Conservation (phyloP, 2,329 filamentous ascomycete species). For the Cladosporium austrohemisphaericum region DNA sequence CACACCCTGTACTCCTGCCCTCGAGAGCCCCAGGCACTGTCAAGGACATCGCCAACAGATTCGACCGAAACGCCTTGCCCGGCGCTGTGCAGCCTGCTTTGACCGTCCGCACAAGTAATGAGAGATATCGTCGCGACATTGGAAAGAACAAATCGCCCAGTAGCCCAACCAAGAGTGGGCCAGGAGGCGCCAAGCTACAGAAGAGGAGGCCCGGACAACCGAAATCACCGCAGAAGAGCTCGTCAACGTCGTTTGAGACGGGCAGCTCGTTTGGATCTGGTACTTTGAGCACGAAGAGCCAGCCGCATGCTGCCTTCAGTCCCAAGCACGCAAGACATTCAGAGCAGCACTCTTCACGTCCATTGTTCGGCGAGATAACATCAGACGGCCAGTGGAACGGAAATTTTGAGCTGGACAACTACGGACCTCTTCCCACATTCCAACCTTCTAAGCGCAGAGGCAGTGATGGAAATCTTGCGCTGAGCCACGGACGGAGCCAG, state of each 20-base stretch:
- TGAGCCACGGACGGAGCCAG: slow-evolving; percentile 50
- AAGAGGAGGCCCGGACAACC: slow-evolving; percentile 27
- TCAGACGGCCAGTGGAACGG: slow-evolving; percentile 53
- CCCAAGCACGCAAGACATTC: slow-evolving; percentile 22
- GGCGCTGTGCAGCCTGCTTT: slow-evolving; percentile 19
- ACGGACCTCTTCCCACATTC: slow-evolving; percentile 26
- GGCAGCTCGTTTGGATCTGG: slow-evolving; percentile 28
- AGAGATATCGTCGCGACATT: slow-evolving; percentile 23
- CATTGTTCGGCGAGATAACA: slow-evolving; percentile 72
- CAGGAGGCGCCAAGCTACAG: slow-evolving; percentile 26
- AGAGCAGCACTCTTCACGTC: slow-evolving; percentile 36
- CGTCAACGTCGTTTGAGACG: slow-evolving; percentile 27
- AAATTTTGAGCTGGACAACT: slow-evolving; percentile 30
- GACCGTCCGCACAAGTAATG: slow-evolving; percentile 24
- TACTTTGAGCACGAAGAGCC: slow-evolving; percentile 23
- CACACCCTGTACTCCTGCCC: slow-evolving; percentile 27
- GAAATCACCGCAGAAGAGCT: slow-evolving; percentile 26
- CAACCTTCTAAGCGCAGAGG: slow-evolving; percentile 50
- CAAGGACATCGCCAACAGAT: slow-evolving; percentile 74
- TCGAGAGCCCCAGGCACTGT: slow-evolving; percentile 44
- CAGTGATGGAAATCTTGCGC: slow-evolving; percentile 66
- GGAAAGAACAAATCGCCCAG: slow-evolving; percentile 25
- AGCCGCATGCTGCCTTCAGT: slow-evolving; percentile 27
- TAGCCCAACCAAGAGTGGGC: slow-evolving; percentile 22
- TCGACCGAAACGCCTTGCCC: slow-evolving; percentile 54